A percentile compares a stretch with the other conserved stretches of the same genome.
These are phyloP conservation scores for Candida succiphila DNA, from an alignment of 805 yeast genomes.

Conservation along the genomic window DNA sequence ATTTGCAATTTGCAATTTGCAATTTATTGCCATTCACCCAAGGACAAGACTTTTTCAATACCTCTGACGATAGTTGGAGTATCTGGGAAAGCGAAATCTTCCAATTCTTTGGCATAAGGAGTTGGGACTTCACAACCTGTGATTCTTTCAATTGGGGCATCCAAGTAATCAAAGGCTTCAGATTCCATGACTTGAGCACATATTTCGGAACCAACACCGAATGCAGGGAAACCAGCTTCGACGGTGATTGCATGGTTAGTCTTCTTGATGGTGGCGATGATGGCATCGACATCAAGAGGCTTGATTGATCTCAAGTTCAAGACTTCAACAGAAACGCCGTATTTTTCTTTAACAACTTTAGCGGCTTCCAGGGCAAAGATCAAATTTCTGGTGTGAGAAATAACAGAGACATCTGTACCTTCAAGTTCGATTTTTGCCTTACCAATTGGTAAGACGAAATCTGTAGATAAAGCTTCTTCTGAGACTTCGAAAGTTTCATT, in stretches of 20 bases:
- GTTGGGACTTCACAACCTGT: conserved; percentile 99
- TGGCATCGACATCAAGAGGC: conserved; percentile 87
- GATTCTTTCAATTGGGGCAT: conserved; percentile 96
- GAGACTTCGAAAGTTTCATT: conserved; percentile 86
- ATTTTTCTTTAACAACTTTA: conserved; percentile 68
- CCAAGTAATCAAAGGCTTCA: conserved; percentile 96
- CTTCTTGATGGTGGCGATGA: conserved; percentile 84
- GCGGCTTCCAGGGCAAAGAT: conserved; percentile 86
- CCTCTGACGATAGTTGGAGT: conserved; percentile 83
- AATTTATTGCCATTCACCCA: conserved; percentile 21
- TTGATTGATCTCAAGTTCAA: conserved; percentile 93
- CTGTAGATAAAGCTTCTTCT: conserved; percentile 83
- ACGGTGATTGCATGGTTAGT: conserved; percentile 94
- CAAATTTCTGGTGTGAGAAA: conserved; percentile 89
- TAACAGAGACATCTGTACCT: conserved; percentile 85
- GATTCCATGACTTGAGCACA: conserved; percentile 97
- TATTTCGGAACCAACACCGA: conserved; percentile 98
- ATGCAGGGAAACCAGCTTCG: conserved; percentile 96
- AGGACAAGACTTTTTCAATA: conserved; percentile 66
- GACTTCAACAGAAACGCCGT: conserved; percentile 88
- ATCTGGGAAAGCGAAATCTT: conserved; percentile 99
- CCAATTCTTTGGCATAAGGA: conserved; percentile 93
- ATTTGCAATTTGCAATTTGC: no score
- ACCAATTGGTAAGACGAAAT: conserved; percentile 88
- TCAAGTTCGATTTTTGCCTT: conserved; percentile 91